These are phyloP conservation scores for Mucor plumbeus DNA, from an alignment of 371 early-diverging fungal species.

Conservation along the genomic window DNA sequence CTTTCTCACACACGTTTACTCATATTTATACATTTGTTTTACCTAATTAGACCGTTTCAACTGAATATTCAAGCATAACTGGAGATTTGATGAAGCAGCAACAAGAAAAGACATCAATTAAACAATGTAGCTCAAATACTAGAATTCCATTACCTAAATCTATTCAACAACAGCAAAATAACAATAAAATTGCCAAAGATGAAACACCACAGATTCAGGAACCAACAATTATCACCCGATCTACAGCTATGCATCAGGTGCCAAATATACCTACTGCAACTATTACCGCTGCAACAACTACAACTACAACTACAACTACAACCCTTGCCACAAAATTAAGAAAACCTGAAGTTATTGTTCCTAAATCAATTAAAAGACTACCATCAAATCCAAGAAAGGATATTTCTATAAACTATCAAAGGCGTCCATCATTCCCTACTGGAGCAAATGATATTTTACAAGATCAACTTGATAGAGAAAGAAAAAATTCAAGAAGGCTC, in stretches of 20 bases:
- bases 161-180: background rate
- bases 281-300: background rate
- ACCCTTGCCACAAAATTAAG: conserved; percentile 17
- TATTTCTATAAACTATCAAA: background rate
- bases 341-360: conserved; percentile 27
- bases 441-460: conserved; percentile 28
- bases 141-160: conserved; percentile 16
- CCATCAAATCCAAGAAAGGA: conserved; percentile 7
- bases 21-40: background rate
- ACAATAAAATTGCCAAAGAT: background rate
- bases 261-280: background rate
- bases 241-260: conserved; percentile 13
- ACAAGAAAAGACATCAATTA: conserved; percentile 6
- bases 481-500: conserved; percentile 22
- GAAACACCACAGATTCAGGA: conserved; percentile 15
- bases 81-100: conserved; percentile 13
- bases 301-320: conserved; percentile 2
- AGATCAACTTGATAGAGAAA: conserved; percentile 33
- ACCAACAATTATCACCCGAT: conserved; percentile 8
- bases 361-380: conserved; percentile 16
- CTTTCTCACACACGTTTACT: conserved; percentile 1
- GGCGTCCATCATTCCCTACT: conserved; percentile 19
- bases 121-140: conserved; percentile 1
- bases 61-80: background rate
- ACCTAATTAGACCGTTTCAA: background rate